Conservation (phyloP, 1,284 basidiomycete genomes). For the Leccinum fuscescens region DNA sequence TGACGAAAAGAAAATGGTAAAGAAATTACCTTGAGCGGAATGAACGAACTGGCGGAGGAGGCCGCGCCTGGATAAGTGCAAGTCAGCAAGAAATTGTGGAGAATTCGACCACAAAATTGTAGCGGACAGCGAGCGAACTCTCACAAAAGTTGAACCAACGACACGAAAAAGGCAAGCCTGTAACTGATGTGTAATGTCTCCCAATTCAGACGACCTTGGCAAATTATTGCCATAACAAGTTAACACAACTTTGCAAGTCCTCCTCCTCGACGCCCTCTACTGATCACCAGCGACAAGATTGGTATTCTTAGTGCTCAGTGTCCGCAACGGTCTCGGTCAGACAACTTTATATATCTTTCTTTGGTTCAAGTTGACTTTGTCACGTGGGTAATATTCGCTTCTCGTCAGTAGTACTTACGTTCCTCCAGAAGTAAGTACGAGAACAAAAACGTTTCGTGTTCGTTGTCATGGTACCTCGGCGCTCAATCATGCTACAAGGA, state of each 20-base stretch:
- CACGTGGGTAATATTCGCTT: slow-evolving; percentile 22
- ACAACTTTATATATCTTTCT: slow-evolving; percentile 26
- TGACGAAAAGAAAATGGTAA: slow-evolving; percentile 4
- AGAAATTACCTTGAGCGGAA: slow-evolving; percentile 49
- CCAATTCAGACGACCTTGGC: slow-evolving; percentile 20
- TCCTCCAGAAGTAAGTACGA: background rate
- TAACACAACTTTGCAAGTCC: slow-evolving; percentile 11
- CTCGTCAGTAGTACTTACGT: background rate
- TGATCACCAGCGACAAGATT: slow-evolving; percentile 15
- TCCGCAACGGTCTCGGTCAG: background rate
- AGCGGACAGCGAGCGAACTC: slow-evolving; percentile 29
- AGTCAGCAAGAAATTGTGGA: slow-evolving; percentile 10
- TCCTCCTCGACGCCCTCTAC: slow-evolving; percentile 1
- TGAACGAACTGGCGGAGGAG: slow-evolving; percentile 66
- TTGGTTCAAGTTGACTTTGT: slow-evolving; percentile 28
- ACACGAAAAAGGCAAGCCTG: slow-evolving; percentile 33
- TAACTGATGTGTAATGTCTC: slow-evolving; percentile 39
- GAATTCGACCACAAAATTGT: slow-evolving; percentile 1
- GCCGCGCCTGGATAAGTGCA: slow-evolving; percentile 54
- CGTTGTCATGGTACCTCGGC: slow-evolving; percentile 17
- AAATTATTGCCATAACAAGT: slow-evolving; percentile 34
- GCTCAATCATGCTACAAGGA: background rate
- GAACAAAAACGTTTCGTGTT: background rate
- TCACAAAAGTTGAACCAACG: slow-evolving; percentile 40
- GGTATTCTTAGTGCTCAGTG: slow-evolving; percentile 8